Percentiles rank a stretch among this genome's conserved stretches.
These are phyloP conservation scores for Claviceps sp. DNA, from an alignment of 2,329 filamentous ascomycete genomes.

Conservation along the genomic window DNA sequence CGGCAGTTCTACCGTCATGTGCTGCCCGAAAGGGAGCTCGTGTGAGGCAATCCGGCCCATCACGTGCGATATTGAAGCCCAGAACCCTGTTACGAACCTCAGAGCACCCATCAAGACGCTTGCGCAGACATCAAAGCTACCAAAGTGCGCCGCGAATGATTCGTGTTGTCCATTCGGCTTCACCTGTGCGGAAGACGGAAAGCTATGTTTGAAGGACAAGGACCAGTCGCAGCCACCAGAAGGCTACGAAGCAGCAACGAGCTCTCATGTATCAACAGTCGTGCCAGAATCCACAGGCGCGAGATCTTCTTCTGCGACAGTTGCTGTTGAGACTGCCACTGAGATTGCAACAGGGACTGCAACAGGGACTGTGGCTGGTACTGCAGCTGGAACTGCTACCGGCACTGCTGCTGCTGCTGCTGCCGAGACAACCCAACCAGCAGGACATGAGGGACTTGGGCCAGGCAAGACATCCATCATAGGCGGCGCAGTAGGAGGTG, in stretches of 20 bases:
- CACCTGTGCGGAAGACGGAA: slow-evolving; percentile 36
- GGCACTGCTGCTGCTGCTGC: background rate
- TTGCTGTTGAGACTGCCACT: background rate
- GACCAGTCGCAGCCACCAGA: slow-evolving; percentile 34
- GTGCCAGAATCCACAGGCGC: slow-evolving; percentile 3
- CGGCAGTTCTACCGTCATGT: slow-evolving; percentile 52
- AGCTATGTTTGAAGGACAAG: slow-evolving; percentile 36
- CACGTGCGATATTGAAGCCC: slow-evolving; percentile 46
- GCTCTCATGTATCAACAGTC: slow-evolving; percentile 9
- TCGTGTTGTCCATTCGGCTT: slow-evolving; percentile 66
- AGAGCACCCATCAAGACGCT: slow-evolving; percentile 53
- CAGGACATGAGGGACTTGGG: slow-evolving; percentile 9
- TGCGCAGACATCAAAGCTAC: slow-evolving; percentile 41
- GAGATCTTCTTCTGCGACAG: background rate
- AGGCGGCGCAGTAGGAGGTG: slow-evolving; percentile 34
- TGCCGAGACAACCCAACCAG: slow-evolving; percentile 4
- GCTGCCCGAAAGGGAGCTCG: slow-evolving; percentile 46
- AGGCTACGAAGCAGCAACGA: slow-evolving; percentile 9
- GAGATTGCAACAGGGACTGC: background rate
- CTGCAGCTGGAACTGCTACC: slow-evolving; percentile 2
- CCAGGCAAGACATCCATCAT: slow-evolving; percentile 27
- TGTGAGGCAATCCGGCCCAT: slow-evolving; percentile 53
- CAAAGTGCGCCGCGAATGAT: slow-evolving; percentile 36
- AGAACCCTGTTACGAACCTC: slow-evolving; percentile 45
- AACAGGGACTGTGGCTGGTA: too few relatives aligned